Conservation (phyloP, 768 basidiomycete genomes). For the Chalciporus piperatus region DNA sequence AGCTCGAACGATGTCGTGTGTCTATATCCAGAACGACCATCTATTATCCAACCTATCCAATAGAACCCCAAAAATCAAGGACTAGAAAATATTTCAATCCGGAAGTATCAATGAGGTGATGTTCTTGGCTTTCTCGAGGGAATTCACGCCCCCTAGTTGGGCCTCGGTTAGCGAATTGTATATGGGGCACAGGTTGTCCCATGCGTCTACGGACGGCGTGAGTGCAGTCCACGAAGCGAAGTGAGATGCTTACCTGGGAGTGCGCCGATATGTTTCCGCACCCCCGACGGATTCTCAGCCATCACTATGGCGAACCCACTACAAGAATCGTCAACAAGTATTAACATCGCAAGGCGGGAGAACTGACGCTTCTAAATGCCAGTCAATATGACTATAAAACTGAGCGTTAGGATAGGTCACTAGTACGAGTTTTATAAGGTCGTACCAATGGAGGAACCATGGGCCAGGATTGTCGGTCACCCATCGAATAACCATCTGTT, state of each 20-base stretch:
- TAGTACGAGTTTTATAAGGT: neutral
- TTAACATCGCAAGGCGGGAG: neutral
- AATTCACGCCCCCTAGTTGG: constrained; percentile 21
- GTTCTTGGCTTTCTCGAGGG: constrained; percentile 19
- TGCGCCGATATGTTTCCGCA: constrained; percentile 8
- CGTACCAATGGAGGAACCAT: constrained; percentile 46
- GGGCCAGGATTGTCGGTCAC: constrained; percentile 63
- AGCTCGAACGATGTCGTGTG: too few relatives aligned
- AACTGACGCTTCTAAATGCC: constrained; percentile 27
- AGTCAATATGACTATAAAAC: constrained; percentile 27
- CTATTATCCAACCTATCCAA: too few relatives aligned
- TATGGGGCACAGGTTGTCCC: constrained; percentile 25
- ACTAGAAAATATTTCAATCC: neutral
- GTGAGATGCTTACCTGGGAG: constrained; percentile 11
- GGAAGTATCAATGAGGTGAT: constrained; percentile 18
- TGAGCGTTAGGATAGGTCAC: neutral
- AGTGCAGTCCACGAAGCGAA: neutral
- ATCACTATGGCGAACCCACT: constrained; percentile 29
- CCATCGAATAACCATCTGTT: constrained; percentile 53
- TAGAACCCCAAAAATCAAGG: neutral
- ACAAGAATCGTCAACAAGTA: neutral
- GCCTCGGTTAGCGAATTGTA: constrained; percentile 16
- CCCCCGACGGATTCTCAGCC: constrained; percentile 24
- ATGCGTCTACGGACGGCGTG: constrained; percentile 14
- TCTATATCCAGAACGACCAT: too few relatives aligned